These are phyloP conservation scores for Golubevia pallescens DNA, from an alignment of 1,284 basidiomycete genomes.

Conservation along the genomic window DNA sequence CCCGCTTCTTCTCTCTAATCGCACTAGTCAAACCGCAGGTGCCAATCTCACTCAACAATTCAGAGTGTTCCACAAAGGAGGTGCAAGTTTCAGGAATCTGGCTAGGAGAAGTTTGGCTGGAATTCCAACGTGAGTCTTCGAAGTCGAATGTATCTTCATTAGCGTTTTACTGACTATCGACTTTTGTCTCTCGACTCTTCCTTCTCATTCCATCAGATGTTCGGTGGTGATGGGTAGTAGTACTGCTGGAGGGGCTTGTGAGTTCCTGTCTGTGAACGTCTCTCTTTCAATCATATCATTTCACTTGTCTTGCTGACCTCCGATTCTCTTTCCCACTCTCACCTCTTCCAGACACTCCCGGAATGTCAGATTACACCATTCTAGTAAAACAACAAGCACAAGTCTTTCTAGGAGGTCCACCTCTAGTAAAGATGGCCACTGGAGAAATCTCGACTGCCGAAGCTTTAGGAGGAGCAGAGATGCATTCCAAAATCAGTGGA, in stretches of 20 bases:
- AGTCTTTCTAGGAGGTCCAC: not conserved
- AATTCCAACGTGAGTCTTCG: slow-evolving; percentile 1
- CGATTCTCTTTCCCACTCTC: not conserved
- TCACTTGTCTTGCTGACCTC: not conserved
- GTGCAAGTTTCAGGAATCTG: not conserved
- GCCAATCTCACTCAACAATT: slow-evolving; percentile 3
- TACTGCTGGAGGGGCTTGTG: not conserved
- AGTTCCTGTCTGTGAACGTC: too few species aligned
- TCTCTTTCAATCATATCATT: too few species aligned
- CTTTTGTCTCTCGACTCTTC: too few species aligned
- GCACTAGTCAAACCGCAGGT: slow-evolving; percentile 1
- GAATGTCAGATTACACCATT: not conserved
- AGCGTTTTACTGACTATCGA: too few species aligned
- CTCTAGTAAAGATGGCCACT: not conserved
- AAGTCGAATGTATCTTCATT: not conserved
- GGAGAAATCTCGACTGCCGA: not conserved
- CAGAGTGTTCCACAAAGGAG: slow-evolving; percentile 3
- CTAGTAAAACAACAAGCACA: not conserved
- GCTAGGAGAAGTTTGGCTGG: not conserved
- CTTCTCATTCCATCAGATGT: not conserved
- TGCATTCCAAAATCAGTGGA: not conserved
- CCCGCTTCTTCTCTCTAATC: not conserved
- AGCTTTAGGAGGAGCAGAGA: not conserved
- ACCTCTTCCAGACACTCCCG: not conserved
- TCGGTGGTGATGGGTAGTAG: not conserved